Base-by-base conservation (phyloP, 306 rosid species). In the Malus sieversii region DNA sequence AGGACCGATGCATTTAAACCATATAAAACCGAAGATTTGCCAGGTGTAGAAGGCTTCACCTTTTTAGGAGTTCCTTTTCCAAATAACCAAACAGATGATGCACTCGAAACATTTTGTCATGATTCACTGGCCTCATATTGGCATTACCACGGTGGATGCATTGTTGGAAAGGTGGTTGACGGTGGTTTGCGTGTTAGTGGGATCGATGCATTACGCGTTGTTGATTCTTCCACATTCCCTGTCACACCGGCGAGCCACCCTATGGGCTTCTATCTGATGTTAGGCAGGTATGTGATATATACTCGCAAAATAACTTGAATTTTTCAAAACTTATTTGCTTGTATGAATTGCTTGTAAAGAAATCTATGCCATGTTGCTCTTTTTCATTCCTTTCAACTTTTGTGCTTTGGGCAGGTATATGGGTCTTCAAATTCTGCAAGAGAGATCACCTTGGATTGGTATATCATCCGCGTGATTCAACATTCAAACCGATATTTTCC, bases 121-220 rank as follows among this genome's bases (percentile, higher is more conserved):
- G 23, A 5, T 4, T 62, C 84, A 19, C 33, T 75, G 22, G 67
- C 73, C 1, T 70, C 84, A 18, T 61, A 46, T 42, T 80, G 84
- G 84, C 84, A 75, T 65, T 70, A 80, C 23, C 84, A 80, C 32
- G 84, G 84, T 2, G 84, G 80, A 25, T 75, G 80, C 51, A 38
- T 75, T 42, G 80, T 77, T 19, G 78, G 81, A 25, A 77, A 82
- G 30, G 79, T 77, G 20, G 72, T 81, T 2, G 85, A 77, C 22
- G 70, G 27, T 40, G 23, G 65, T 27, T 82, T 66, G 8, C 33
- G 32, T 33, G 76, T 77, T 4, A 48, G 61, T 1, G 82, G 79
- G 7, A 52, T 60, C 0, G 5, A 77, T 0, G 48, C 70, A 12
- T 61, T 77, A 18, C 75, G 76, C 15, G 71, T 82, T 0, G 81